Evolutionary conservation across 495 filamentous ascomycete genomes (phyloP).

Genomic region (Cudoniella acicularis): DNA sequence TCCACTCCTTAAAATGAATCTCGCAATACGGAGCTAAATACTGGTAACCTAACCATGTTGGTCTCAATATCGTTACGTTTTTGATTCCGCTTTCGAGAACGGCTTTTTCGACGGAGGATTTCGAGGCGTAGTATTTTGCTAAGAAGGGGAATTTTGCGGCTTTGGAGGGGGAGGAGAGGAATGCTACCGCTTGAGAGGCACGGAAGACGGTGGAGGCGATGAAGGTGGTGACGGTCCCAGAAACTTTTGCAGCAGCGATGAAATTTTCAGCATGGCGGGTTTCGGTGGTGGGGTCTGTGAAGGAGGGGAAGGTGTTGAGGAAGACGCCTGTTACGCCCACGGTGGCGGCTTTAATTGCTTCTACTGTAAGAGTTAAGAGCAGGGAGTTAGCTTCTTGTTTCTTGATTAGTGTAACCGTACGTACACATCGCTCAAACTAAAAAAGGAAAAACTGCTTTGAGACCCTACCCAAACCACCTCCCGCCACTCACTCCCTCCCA

Average conservation of each 20-base stretch:
- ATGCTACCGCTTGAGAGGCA: no score
- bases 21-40: conserved; percentile 35
- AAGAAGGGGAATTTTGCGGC: conserved; percentile 10
- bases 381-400: no score
- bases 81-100: conserved; percentile 35
- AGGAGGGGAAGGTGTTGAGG: conserved; percentile 40
- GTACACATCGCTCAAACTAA: no score
- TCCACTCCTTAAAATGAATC: conserved; percentile 33
- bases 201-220: conserved; percentile 36
- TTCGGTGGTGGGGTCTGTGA: conserved; percentile 28
- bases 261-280: conserved; percentile 35
- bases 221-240: conserved; percentile 32
- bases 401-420: no score
- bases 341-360: conserved; percentile 33
- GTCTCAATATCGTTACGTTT: conserved; percentile 42
- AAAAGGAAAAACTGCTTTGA: no score
- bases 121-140: conserved; percentile 28
- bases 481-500: no score
- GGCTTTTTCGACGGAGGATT: conserved; percentile 35
- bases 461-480: no score
- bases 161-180: conserved; percentile 22
- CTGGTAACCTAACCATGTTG: conserved; percentile 40
- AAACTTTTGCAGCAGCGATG: conserved; percentile 37
- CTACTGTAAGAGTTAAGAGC: no score
- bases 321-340: conserved; percentile 43